A percentile compares a stretch with the other conserved stretches of the same genome.
phyloP scores from a whole-genome alignment of 139 green algal species.

The Picochlorum sp. region DNA sequence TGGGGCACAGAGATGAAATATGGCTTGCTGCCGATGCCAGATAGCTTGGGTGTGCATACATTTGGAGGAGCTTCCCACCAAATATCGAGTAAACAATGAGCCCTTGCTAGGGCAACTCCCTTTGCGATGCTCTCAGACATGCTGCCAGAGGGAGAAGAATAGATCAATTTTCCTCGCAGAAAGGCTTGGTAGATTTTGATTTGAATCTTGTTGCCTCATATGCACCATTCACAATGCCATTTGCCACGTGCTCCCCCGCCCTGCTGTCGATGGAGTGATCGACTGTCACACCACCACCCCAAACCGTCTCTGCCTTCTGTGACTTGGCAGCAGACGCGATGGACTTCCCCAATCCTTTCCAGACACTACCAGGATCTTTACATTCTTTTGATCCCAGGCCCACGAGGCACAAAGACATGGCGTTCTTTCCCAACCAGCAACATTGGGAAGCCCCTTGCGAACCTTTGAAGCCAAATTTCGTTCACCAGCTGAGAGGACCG shows the following conservation, averaged over 20 bases:
- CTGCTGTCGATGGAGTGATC: neutral
- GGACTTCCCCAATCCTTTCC: slow-evolving; percentile 41
- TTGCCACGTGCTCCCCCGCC: slow-evolving; percentile 18
- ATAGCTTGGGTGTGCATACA: slow-evolving; percentile 80
- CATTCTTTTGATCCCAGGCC: slow-evolving; percentile 59
- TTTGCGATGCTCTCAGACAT: slow-evolving; percentile 20
- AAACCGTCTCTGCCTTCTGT: slow-evolving; percentile 35
- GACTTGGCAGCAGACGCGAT: slow-evolving; percentile 49
- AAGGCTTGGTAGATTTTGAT: slow-evolving; percentile 45
- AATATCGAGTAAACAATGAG: slow-evolving; percentile 53
- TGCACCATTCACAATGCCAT: slow-evolving; percentile 55
- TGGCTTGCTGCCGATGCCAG: slow-evolving; percentile 61
- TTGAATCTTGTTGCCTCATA: slow-evolving; percentile 91
- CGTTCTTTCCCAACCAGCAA: slow-evolving; percentile 8
- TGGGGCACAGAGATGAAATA: slow-evolving; percentile 43
- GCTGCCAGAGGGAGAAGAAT: slow-evolving; percentile 28
- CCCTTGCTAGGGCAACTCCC: slow-evolving; percentile 41
- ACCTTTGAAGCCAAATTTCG: slow-evolving; percentile 59
- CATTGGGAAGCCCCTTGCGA: slow-evolving; percentile 36
- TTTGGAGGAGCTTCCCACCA: slow-evolving; percentile 95
- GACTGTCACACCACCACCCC: slow-evolving; percentile 35
- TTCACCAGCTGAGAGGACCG: slow-evolving; percentile 50
- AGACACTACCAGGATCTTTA: slow-evolving; percentile 28
- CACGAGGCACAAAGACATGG: slow-evolving; percentile 44
- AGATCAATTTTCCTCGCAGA: slow-evolving; percentile 46